Conservation (phyloP, 2,329 filamentous ascomycete genomes). For the Tolypocladium amazonense region DNA sequence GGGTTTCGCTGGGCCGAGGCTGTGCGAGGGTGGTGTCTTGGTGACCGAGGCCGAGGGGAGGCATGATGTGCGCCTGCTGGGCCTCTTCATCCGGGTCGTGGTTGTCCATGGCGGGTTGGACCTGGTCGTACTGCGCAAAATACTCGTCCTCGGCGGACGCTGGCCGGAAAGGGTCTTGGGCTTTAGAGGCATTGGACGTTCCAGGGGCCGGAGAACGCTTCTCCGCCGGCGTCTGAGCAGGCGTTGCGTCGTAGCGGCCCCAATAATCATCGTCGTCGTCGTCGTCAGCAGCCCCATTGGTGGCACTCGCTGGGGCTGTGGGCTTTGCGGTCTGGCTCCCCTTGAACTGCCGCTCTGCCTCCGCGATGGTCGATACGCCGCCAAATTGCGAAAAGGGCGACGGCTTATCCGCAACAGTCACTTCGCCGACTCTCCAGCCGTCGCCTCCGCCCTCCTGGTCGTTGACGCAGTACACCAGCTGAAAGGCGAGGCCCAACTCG, state of each 20-base stretch:
- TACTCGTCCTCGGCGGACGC: slow-evolving; percentile 54
- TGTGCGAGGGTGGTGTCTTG: slow-evolving; percentile 18
- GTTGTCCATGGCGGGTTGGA: slow-evolving; percentile 71
- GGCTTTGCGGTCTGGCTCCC: slow-evolving; percentile 17
- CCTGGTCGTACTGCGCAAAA: slow-evolving; percentile 64
- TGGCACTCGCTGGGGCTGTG: slow-evolving; percentile 6
- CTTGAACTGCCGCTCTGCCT: slow-evolving; percentile 49
- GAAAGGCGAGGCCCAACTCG: slow-evolving; percentile 52
- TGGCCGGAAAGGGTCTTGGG: slow-evolving; percentile 8
- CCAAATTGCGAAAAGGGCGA: slow-evolving; percentile 44
- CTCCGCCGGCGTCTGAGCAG: slow-evolving; percentile 50
- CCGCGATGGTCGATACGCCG: slow-evolving; percentile 38
- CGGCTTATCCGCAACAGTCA: slow-evolving; percentile 47
- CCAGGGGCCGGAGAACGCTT: slow-evolving; percentile 53
- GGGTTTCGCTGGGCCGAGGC: neutral
- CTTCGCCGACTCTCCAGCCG: slow-evolving; percentile 64
- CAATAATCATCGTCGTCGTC: slow-evolving; percentile 73
- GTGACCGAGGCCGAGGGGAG: slow-evolving; percentile 18
- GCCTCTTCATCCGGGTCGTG: slow-evolving; percentile 68
- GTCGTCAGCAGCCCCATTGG: slow-evolving; percentile 24
- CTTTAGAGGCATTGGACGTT: slow-evolving; percentile 9
- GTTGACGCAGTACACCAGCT: slow-evolving; percentile 58
- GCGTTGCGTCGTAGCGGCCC: slow-evolving; percentile 66
- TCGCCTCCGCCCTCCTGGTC: slow-evolving; percentile 50
- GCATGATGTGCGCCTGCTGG: slow-evolving; percentile 17